A percentile compares a stretch with the other conserved stretches of the same genome.
phyloP scores from a whole-genome alignment of 148 eudicot genomes.

The Amaranthus hypochondriacus region DNA sequence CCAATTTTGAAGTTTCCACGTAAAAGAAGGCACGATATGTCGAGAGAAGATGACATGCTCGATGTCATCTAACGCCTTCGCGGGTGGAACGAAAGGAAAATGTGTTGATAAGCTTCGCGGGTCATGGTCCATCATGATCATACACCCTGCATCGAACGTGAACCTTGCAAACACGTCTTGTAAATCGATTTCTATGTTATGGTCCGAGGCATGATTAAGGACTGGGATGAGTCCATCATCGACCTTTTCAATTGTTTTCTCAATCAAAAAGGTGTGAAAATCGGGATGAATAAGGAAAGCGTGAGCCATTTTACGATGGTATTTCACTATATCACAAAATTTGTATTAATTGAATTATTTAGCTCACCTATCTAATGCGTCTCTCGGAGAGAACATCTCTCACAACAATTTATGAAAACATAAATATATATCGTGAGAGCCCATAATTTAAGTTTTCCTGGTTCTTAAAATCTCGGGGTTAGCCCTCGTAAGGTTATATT shows the following conservation, averaged over 20 bases:
- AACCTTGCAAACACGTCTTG: slow-evolving; percentile 58
- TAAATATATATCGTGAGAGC: no score
- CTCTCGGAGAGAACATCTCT: no score
- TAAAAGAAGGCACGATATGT: slow-evolving; percentile 34
- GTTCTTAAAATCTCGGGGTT: no score
- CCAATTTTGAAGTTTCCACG: slow-evolving; percentile 59
- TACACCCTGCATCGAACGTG: slow-evolving; percentile 50
- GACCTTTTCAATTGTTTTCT: slow-evolving; percentile 30
- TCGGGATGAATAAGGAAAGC: slow-evolving; percentile 26
- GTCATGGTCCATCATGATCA: slow-evolving; percentile 42
- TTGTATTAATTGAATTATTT: no score
- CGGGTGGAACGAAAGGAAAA: slow-evolving; percentile 32
- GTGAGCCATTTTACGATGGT: slow-evolving; percentile 37
- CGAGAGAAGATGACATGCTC: slow-evolving; percentile 40
- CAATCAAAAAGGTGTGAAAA: slow-evolving; percentile 33
- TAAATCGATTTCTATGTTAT: slow-evolving; percentile 37
- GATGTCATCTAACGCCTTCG: slow-evolving; percentile 48
- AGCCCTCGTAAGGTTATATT: no score
- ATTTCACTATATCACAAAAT: neutral
- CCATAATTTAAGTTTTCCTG: no score
- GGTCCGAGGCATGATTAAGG: slow-evolving; percentile 30
- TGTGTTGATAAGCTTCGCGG: slow-evolving; percentile 37
- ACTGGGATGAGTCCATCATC: slow-evolving; percentile 36
- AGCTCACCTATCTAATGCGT: no score
- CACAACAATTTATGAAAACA: no score